Base-by-base conservation (phyloP, 306 rosid species). In the Crataegus laevigata region DNA sequence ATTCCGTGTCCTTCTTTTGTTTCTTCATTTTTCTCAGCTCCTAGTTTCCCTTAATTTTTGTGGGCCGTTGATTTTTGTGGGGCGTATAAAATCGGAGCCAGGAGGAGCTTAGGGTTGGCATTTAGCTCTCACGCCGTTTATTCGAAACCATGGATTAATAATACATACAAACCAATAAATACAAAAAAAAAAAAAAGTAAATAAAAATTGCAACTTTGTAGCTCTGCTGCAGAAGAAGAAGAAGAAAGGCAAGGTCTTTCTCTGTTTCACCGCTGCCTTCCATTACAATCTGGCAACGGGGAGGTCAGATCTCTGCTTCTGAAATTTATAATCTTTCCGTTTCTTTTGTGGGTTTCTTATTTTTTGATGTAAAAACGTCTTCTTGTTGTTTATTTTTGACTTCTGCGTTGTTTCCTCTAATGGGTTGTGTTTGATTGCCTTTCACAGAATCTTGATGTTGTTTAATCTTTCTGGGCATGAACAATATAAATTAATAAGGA, bases 221-320 rank as follows among this genome's bases (percentile, higher is more conserved):
- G 34, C 22, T 70, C 19, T 21, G 24, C 9, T 55, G 58, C 61
- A 3, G 70, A 70, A 19, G 76, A 15, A 8, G 58, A 38, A 72
- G 61, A 14, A 38, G 57, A 43, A 18, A 57, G 54, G 21, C 8
- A 4, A 29, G 40, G 62, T 52, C 68, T 14, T 13, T 18, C 5
- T 38, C 59, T 10, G 22, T 11, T 57, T 45, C 62, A 68, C 68
- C 59, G 61, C 25, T 47, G 74, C 38, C 42, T 50, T 55, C 63
- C 12, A 6, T 17, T 42, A 14, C 81, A 81, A 78, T 75, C 85
- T 81, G 82, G 87, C 83, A 66, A 66, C 26, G 66, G 73, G 61
- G 75, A 78, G 88, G 88, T 81, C 54, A 78, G 83, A 81, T 85
- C 77, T 64, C 68, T 68, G 40, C 58, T 54, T 30, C 62, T 9